Evolutionary conservation across 495 filamentous ascomycete species (phyloP).

Genomic region (Xylaria venustula): DNA sequence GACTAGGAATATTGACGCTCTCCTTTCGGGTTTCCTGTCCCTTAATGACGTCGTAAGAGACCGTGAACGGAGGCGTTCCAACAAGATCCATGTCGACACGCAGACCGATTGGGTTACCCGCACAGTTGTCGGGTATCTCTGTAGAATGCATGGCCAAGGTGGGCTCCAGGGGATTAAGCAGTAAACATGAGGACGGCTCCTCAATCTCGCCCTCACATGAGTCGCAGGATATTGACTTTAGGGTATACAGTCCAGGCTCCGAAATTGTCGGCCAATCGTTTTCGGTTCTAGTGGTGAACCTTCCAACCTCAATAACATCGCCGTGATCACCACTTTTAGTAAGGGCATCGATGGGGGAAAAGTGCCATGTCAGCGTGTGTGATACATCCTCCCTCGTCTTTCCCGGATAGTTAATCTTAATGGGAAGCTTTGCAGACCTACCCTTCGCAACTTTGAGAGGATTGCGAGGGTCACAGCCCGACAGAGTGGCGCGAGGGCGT

Average conservation of each 20-base stretch:
- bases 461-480: conserved; percentile 70
- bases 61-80: conserved; percentile 83
- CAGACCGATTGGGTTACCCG: conserved; percentile 86
- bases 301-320: conserved; percentile 49
- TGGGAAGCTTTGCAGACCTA: conserved; percentile 62
- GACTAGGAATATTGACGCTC: conserved; percentile 55
- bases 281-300: conserved; percentile 50
- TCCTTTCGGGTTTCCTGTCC: conserved; percentile 49
- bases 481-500: conserved; percentile 68
- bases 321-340: conserved; percentile 63
- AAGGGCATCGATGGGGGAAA: conserved; percentile 65
- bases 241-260: conserved; percentile 79
- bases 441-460: conserved; percentile 83
- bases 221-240: conserved; percentile 73
- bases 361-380: conserved; percentile 64
- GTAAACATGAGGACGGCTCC: conserved; percentile 85
- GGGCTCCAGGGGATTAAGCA: conserved; percentile 89
- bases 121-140: conserved; percentile 89
- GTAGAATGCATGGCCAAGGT: conserved; percentile 68
- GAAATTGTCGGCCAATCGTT: conserved; percentile 57
- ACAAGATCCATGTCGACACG: conserved; percentile 82
- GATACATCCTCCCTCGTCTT: conserved; percentile 51
- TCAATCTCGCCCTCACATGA: conserved; percentile 84
- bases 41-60: conserved; percentile 68
- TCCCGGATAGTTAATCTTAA: conserved; percentile 65